phyloP scores from a whole-genome alignment of 495 filamentous ascomycete genomes.

The Penicillium bialowiezense region DNA sequence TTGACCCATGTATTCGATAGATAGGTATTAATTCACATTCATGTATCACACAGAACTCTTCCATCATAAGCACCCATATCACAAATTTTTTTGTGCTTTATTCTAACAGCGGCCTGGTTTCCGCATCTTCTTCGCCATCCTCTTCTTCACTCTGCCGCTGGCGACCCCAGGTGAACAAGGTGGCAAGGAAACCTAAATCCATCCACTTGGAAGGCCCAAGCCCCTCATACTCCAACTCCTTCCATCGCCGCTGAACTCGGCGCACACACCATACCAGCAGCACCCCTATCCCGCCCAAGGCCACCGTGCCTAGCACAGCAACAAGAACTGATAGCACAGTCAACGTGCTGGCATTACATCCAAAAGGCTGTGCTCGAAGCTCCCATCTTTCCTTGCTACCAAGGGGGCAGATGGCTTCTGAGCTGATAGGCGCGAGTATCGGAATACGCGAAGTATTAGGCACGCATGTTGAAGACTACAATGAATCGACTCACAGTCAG shows the following conservation, averaged over 20 bases:
- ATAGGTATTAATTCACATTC: neutral
- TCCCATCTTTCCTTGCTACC: conserved; percentile 52
- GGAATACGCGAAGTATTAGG: conserved; percentile 42
- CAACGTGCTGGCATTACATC: conserved; percentile 49
- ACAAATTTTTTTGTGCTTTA: conserved; percentile 10
- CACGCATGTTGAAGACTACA: conserved; percentile 50
- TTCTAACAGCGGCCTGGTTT: conserved; percentile 29
- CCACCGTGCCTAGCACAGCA: conserved; percentile 35
- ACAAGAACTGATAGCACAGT: conserved; percentile 44
- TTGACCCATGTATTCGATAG: neutral
- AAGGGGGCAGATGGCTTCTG: conserved; percentile 46
- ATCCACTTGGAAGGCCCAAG: conserved; percentile 5
- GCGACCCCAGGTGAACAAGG: conserved; percentile 6
- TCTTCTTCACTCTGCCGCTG: neutral
- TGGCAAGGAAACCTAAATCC: conserved; percentile 2
- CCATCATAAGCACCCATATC: too few species aligned
- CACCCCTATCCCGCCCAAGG: conserved; percentile 26
- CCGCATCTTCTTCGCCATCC: conserved; percentile 22
- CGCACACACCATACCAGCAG: conserved; percentile 22
- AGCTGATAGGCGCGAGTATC: conserved; percentile 43
- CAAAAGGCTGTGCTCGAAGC: conserved; percentile 44
- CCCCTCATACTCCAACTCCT: conserved; percentile 13
- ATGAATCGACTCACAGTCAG: neutral
- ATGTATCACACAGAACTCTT: neutral
- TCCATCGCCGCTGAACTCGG: conserved; percentile 23